These are phyloP conservation scores for Pedinophyceae sp. DNA, from an alignment of 139 green algal genomes.

Conservation along the genomic window DNA sequence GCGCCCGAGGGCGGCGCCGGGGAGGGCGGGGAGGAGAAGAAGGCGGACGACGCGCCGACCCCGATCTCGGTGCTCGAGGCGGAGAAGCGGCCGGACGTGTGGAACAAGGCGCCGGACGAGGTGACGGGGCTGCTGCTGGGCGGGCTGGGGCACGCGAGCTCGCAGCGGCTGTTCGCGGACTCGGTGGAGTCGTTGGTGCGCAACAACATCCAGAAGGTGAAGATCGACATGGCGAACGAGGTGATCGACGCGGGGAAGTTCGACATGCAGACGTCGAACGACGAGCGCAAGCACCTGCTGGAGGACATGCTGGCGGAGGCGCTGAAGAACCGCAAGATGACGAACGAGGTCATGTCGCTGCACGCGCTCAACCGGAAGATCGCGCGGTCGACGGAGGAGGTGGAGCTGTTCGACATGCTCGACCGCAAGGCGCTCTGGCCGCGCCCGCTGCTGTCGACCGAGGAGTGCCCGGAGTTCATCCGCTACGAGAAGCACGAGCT, in stretches of 20 bases:
- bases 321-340: slow-evolving; percentile 15
- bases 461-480: background rate
- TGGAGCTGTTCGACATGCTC: slow-evolving; percentile 17
- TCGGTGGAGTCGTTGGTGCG: slow-evolving; percentile 84
- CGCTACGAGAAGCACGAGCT: background rate
- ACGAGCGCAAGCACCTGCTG: slow-evolving; percentile 33
- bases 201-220: slow-evolving; percentile 92
- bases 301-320: slow-evolving; percentile 48
- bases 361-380: slow-evolving; percentile 41
- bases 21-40: background rate
- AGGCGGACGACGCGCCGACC: slow-evolving; percentile 9
- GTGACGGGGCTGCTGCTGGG: too few relatives aligned
- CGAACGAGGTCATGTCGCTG: slow-evolving; percentile 37
- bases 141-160: too few relatives aligned
- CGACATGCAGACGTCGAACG: slow-evolving; percentile 81
- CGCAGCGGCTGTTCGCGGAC: too few relatives aligned
- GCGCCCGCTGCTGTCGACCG: background rate
- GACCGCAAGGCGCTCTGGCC: background rate
- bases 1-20: background rate
- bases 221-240: slow-evolving; percentile 98
- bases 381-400: slow-evolving; percentile 24
- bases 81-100: background rate
- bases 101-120: slow-evolving; percentile 2
- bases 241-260: slow-evolving; percentile 85
- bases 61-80: slow-evolving; percentile 5